Evolutionary conservation across 2,329 filamentous ascomycete genomes (phyloP).

Genomic region (Trichoderma semiorbis): DNA sequence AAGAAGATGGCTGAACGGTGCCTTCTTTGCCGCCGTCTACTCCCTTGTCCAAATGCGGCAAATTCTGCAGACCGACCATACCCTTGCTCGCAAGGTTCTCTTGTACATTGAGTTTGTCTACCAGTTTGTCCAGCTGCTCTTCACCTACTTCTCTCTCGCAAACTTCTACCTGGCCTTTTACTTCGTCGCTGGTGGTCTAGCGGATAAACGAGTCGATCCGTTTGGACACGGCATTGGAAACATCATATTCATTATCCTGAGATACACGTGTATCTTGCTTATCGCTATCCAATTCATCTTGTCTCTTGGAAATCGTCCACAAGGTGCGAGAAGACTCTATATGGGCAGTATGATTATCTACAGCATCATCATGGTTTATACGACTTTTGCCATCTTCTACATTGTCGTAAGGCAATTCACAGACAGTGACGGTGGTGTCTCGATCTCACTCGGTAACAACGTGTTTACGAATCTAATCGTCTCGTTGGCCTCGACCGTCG

Average conservation of each 20-base stretch:
- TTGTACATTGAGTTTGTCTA: slow-evolving; percentile 95
- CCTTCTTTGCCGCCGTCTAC: slow-evolving; percentile 98
- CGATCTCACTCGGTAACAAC: slow-evolving; percentile 70
- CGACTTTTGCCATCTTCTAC: slow-evolving; percentile 81
- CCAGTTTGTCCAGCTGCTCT: slow-evolving; percentile 85
- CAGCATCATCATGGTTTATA: slow-evolving; percentile 92
- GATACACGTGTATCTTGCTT: slow-evolving; percentile 80
- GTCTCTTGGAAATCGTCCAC: slow-evolving; percentile 91
- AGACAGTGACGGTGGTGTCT: slow-evolving; percentile 40
- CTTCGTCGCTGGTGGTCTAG: slow-evolving; percentile 89
- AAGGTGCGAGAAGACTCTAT: slow-evolving; percentile 91
- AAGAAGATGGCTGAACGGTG: slow-evolving; percentile 94
- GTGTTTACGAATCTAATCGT: slow-evolving; percentile 94
- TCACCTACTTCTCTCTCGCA: slow-evolving; percentile 96
- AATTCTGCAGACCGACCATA: slow-evolving; percentile 91
- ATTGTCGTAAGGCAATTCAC: slow-evolving; percentile 82
- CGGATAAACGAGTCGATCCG: slow-evolving; percentile 76
- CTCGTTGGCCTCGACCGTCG: slow-evolving; percentile 81
- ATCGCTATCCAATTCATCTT: slow-evolving; percentile 96
- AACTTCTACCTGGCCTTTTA: slow-evolving; percentile 99
- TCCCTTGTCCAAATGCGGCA: slow-evolving; percentile 93
- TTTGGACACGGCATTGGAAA: slow-evolving; percentile 84
- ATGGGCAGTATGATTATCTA: slow-evolving; percentile 86
- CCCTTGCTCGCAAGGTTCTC: slow-evolving; percentile 79
- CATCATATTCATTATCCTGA: slow-evolving; percentile 80